A percentile compares a stretch with the other conserved stretches of the same genome.
Evolutionary conservation across 352 stramenopile genomes (phyloP).

Genomic region (Pythium guiyangense): DNA sequence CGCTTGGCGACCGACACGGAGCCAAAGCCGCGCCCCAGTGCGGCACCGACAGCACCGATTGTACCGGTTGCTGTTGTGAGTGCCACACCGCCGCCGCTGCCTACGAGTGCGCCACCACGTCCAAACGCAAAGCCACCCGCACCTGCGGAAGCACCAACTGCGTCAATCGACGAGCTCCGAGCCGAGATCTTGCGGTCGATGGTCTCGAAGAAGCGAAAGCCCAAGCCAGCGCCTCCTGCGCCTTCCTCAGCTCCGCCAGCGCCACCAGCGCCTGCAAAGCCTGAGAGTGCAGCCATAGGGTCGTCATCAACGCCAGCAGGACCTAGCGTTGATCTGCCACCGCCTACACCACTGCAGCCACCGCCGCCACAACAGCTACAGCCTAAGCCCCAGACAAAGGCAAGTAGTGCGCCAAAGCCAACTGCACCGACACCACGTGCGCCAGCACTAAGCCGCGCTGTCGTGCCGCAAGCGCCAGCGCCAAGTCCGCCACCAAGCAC

Average conservation of each 20-base stretch:
- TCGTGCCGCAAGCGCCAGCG: background rate
- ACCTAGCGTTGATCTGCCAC: no score
- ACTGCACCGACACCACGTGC: background rate
- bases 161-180: constrained; percentile 36
- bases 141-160: background rate
- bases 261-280: background rate
- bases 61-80: no score
- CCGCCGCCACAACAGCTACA: no score
- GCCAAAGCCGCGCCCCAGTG: background rate
- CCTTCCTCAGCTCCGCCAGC: background rate
- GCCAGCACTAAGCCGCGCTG: background rate
- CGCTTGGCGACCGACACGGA: constrained; percentile 5
- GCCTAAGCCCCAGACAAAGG: no score
- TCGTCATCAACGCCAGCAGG: background rate
- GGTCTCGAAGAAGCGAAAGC: constrained; percentile 34
- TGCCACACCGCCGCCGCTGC: constrained; percentile 8
- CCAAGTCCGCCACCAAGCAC: background rate
- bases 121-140: background rate
- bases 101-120: background rate
- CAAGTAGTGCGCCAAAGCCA: no score
- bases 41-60: no score
- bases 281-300: background rate
- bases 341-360: no score
- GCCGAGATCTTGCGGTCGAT: constrained; percentile 47
- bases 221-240: constrained; percentile 1